Evolutionary conservation across 805 yeast genomes (phyloP).

Genomic region (Yarrowia divulgata): DNA sequence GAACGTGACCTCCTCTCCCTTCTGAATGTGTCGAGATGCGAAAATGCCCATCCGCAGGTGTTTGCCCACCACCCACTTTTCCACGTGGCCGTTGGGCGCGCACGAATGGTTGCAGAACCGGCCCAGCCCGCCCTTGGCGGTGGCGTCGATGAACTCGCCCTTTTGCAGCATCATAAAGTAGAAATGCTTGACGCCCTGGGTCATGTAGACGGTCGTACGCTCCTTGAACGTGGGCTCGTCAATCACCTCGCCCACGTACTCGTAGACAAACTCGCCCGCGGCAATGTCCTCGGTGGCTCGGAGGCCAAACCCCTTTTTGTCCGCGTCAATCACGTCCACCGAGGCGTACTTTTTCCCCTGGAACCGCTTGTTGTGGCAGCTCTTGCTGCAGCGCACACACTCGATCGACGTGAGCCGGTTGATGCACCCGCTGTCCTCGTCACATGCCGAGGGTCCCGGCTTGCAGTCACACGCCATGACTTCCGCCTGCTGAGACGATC

Average conservation of each 20-base stretch:
- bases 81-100: constrained; percentile 92
- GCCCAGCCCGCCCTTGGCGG: constrained; percentile 84
- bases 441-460: constrained; percentile 71
- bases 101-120: constrained; percentile 96
- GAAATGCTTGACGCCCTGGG: constrained; percentile 74
- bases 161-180: constrained; percentile 96
- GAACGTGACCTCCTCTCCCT: constrained; percentile 91
- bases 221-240: constrained; percentile 77
- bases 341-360: constrained; percentile 76
- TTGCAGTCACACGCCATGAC: constrained; percentile 92
- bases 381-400: constrained; percentile 80
- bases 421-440: constrained; percentile 85
- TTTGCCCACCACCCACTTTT: constrained; percentile 95
- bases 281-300: constrained; percentile 68
- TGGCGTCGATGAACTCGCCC: constrained; percentile 94
- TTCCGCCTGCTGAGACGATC: constrained; percentile 77
- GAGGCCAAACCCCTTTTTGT: constrained; percentile 87
- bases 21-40: constrained; percentile 71
- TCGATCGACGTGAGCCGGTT: constrained; percentile 92
- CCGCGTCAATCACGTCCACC: constrained; percentile 84
- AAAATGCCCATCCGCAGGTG: constrained; percentile 94
- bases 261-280: constrained; percentile 79
- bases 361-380: constrained; percentile 88
- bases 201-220: constrained; percentile 78
- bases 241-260: constrained; percentile 93